A percentile compares a stretch with the other conserved stretches of the same genome.
phyloP scores from a whole-genome alignment of 179 eudicot species.

The Pouteria campechiana region DNA sequence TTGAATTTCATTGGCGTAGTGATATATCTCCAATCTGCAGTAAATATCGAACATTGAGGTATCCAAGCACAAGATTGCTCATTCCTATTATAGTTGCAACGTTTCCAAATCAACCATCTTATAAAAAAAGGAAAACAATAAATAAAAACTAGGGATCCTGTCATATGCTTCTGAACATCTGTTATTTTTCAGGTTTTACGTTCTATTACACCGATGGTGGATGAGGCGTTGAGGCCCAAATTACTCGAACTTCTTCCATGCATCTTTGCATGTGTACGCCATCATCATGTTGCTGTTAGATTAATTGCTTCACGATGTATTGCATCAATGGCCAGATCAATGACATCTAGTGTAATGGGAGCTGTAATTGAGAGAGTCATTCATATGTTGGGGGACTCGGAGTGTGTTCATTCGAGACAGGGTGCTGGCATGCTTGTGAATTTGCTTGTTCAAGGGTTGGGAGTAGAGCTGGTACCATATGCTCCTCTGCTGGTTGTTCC shows the following conservation, averaged over 20 bases:
- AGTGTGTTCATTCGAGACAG: conserved; percentile 84
- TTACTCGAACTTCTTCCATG: conserved; percentile 88
- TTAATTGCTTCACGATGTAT: conserved; percentile 91
- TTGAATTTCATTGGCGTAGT: no score
- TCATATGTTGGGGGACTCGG: conserved; percentile 83
- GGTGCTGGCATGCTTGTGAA: conserved; percentile 98
- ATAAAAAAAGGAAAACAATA: no score
- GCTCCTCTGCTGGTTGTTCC: conserved; percentile 95
- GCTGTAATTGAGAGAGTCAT: conserved; percentile 76
- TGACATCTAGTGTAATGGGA: conserved; percentile 69
- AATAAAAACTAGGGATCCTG: no score
- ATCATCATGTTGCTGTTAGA: conserved; percentile 92
- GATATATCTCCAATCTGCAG: no score
- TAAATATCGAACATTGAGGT: no score
- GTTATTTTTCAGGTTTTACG: conserved; percentile 89
- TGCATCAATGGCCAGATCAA: conserved; percentile 91
- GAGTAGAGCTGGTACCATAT: conserved; percentile 82
- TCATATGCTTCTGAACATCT: no score
- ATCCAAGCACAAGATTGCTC: no score
- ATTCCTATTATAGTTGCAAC: no score
- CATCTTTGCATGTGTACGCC: conserved; percentile 83
- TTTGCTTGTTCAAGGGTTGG: conserved; percentile 87
- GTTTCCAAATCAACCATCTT: no score
- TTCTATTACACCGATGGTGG: conserved; percentile 76
- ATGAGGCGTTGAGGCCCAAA: conserved; percentile 52